Conservation (phyloP, 176 grass and related monocot genomes). For the Aechmea fasciata region DNA sequence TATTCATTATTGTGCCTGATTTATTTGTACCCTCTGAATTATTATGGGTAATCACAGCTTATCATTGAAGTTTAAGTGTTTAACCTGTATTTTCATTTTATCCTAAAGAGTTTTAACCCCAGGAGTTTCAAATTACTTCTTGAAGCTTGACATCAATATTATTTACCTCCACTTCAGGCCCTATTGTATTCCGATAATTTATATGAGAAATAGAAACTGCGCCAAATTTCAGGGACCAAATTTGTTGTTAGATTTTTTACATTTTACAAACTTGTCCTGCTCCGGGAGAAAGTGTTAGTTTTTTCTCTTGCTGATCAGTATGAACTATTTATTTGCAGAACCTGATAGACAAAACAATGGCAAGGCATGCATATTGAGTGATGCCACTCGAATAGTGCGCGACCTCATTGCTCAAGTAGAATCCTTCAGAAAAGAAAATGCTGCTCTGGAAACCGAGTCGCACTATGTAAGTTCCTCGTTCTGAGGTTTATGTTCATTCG, state of each 20-base stretch:
- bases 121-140: too few species aligned
- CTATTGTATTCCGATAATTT: too few species aligned
- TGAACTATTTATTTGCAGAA: slow-evolving; percentile 34
- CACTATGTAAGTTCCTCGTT: slow-evolving; percentile 54
- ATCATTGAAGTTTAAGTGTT: too few species aligned
- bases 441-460: slow-evolving; percentile 62
- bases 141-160: too few species aligned
- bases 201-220: too few species aligned
- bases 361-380: slow-evolving; percentile 63
- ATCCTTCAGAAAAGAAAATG: slow-evolving; percentile 53
- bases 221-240: too few species aligned
- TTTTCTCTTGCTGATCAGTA: not conserved
- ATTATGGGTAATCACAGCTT: too few species aligned
- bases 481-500: not conserved
- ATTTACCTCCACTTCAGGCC: not conserved
- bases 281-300: not conserved
- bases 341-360: slow-evolving; percentile 65
- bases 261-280: not conserved
- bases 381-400: slow-evolving; percentile 55
- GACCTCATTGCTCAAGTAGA: slow-evolving; percentile 60
- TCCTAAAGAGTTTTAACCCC: too few species aligned
- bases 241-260: too few species aligned
- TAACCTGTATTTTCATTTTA: too few species aligned
- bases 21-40: not conserved
- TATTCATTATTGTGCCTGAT: not conserved